Conservation (phyloP, 441 rosid genomes). For the Capsella rubella region DNA sequence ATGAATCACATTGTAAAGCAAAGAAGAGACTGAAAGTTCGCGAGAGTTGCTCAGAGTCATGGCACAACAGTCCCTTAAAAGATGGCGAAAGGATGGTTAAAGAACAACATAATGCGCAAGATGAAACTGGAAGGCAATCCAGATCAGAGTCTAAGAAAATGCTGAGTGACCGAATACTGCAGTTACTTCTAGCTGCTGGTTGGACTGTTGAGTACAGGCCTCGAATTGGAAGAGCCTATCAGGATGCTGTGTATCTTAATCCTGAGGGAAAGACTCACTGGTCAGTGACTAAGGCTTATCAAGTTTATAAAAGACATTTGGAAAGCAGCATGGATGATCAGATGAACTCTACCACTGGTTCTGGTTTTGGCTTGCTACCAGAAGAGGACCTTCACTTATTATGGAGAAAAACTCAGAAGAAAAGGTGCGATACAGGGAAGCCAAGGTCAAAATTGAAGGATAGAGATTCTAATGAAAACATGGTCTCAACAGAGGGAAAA, state of each 20-base stretch:
- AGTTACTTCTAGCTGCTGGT: slow-evolving; percentile 79
- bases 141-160: slow-evolving; percentile 54
- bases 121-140: slow-evolving; percentile 42
- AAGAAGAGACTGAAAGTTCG: slow-evolving; percentile 25
- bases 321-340: slow-evolving; percentile 54
- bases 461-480: slow-evolving; percentile 45
- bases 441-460: slow-evolving; percentile 40
- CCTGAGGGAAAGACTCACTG: slow-evolving; percentile 94
- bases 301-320: slow-evolving; percentile 58
- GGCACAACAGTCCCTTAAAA: slow-evolving; percentile 17
- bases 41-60: slow-evolving; percentile 37
- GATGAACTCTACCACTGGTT: slow-evolving; percentile 50
- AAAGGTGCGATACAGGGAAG: slow-evolving; percentile 60
- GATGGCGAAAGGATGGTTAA: slow-evolving; percentile 34
- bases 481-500: slow-evolving; percentile 44
- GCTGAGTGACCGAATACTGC: slow-evolving; percentile 75
- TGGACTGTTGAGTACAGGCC: slow-evolving; percentile 91
- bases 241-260: slow-evolving; percentile 92
- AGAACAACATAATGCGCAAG: slow-evolving; percentile 35
- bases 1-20: slow-evolving; percentile 31
- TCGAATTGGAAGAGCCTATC: slow-evolving; percentile 60
- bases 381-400: slow-evolving; percentile 75
- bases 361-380: slow-evolving; percentile 68
- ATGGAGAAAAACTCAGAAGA: slow-evolving; percentile 52
- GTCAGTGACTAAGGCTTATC: slow-evolving; percentile 95